Percentiles rank a stretch among this genome's conserved stretches.
Conservation (phyloP, 1,284 basidiomycete species). For the Chalciporus sp. region DNA sequence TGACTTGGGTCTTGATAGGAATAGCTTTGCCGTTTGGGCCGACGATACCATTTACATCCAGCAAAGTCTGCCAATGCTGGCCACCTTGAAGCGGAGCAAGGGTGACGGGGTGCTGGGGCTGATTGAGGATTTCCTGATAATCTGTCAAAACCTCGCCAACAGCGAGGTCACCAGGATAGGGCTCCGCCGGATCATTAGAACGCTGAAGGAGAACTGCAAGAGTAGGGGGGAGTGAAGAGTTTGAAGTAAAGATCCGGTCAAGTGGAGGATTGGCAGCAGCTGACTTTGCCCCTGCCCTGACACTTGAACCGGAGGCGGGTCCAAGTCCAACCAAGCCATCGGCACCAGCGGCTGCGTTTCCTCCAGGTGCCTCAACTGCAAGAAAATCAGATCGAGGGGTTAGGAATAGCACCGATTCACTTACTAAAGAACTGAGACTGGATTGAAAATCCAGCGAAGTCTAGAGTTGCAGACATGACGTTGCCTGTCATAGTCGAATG, state of each 20-base stretch:
- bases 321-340: slow-evolving; percentile 55
- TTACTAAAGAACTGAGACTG: slow-evolving; percentile 64
- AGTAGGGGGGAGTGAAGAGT: slow-evolving; percentile 56
- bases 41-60: slow-evolving; percentile 54
- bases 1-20: slow-evolving; percentile 44
- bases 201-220: slow-evolving; percentile 58
- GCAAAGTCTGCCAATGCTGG: slow-evolving; percentile 56
- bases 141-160: slow-evolving; percentile 48
- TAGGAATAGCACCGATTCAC: slow-evolving; percentile 23
- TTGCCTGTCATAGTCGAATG: slow-evolving; percentile 37
- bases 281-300: slow-evolving; percentile 12
- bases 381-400: neutral
- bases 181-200: slow-evolving; percentile 42
- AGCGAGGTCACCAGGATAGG: slow-evolving; percentile 49
- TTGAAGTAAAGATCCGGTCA: slow-evolving; percentile 63
- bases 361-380: slow-evolving; percentile 25
- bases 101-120: slow-evolving; percentile 48
- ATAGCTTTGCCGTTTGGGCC: slow-evolving; percentile 52
- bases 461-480: slow-evolving; percentile 53
- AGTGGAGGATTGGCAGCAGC: slow-evolving; percentile 52
- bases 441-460: slow-evolving; percentile 57
- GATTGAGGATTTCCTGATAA: slow-evolving; percentile 40
- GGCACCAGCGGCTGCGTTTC: slow-evolving; percentile 32
- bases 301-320: slow-evolving; percentile 45
- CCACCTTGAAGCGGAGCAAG: slow-evolving; percentile 36